Conservation (phyloP, 495 filamentous ascomycete genomes). For the Endocarpon pusillum region DNA sequence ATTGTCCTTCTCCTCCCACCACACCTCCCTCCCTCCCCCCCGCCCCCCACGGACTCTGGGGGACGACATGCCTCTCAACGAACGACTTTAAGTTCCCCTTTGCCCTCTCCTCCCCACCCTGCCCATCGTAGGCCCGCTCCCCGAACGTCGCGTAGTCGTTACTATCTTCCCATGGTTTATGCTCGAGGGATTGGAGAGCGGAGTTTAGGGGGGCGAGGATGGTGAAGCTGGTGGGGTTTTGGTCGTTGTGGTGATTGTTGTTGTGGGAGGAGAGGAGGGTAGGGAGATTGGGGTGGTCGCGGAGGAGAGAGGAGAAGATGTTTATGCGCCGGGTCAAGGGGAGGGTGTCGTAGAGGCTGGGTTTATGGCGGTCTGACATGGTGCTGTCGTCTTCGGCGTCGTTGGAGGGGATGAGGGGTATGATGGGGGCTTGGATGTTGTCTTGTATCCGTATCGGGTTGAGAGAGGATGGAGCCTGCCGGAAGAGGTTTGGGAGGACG, state of each 20-base stretch:
- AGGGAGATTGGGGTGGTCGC: conserved; percentile 58
- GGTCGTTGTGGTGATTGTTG: conserved; percentile 59
- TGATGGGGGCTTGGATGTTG: no score
- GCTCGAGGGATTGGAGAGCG: conserved; percentile 57
- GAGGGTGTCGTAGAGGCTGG: conserved; percentile 73
- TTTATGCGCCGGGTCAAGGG: conserved; percentile 66
- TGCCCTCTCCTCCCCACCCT: conserved; percentile 63
- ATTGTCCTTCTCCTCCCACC: conserved; percentile 60
- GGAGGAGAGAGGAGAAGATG: conserved; percentile 72
- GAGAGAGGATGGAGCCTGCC: no score
- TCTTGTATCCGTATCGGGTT: no score
- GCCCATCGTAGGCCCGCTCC: conserved; percentile 62
- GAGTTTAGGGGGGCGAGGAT: conserved; percentile 79
- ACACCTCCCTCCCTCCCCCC: conserved; percentile 55
- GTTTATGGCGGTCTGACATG: no score
- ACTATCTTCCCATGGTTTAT: conserved; percentile 90
- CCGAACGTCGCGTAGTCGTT: conserved; percentile 61
- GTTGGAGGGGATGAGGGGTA: no score
- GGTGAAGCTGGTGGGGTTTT: no score
- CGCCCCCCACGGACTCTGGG: conserved; percentile 61
- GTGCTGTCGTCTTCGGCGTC: no score
- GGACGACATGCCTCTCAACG: conserved; percentile 73
- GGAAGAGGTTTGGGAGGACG: no score
- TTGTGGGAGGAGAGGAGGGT: conserved; percentile 50
- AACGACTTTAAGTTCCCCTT: conserved; percentile 63